phyloP scores from a whole-genome alignment of 2,329 filamentous ascomycete genomes.

The Paracamarosporium sp. region DNA sequence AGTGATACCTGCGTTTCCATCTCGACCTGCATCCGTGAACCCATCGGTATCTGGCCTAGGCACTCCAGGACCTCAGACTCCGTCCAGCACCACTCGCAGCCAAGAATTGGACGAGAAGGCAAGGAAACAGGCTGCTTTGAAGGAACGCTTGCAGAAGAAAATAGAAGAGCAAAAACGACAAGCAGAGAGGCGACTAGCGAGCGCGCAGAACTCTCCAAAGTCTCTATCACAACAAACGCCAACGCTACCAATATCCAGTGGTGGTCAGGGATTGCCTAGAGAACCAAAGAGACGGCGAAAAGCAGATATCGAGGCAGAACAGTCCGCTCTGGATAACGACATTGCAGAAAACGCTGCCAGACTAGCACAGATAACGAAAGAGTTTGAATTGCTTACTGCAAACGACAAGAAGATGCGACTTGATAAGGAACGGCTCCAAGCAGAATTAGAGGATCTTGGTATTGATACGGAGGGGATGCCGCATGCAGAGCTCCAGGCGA shows the following conservation, averaged over 20 bases:
- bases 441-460: conserved; percentile 57
- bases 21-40: conserved; percentile 29
- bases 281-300: conserved; percentile 50
- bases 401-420: conserved; percentile 48
- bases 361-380: conserved; percentile 49
- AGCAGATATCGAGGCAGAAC: conserved; percentile 56
- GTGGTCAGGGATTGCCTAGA: conserved; percentile 23
- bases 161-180: conserved; percentile 25
- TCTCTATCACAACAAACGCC: background rate
- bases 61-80: conserved; percentile 45
- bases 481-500: conserved; percentile 52
- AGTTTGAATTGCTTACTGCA: conserved; percentile 52
- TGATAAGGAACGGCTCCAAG: conserved; percentile 52
- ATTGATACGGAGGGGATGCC: conserved; percentile 56
- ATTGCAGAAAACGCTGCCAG: conserved; percentile 48
- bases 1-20: conserved; percentile 30
- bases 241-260: conserved; percentile 6
- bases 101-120: conserved; percentile 55
- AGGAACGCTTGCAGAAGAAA: conserved; percentile 55
- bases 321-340: conserved; percentile 55
- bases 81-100: conserved; percentile 42
- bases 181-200: background rate
- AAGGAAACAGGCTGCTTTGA: conserved; percentile 27
- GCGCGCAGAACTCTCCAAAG: background rate
- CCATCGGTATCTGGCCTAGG: conserved; percentile 32